A percentile compares a stretch with the other conserved stretches of the same genome.
Evolutionary conservation across 2,329 filamentous ascomycete species (phyloP).

Genomic region (Cladosporium oxysporum): DNA sequence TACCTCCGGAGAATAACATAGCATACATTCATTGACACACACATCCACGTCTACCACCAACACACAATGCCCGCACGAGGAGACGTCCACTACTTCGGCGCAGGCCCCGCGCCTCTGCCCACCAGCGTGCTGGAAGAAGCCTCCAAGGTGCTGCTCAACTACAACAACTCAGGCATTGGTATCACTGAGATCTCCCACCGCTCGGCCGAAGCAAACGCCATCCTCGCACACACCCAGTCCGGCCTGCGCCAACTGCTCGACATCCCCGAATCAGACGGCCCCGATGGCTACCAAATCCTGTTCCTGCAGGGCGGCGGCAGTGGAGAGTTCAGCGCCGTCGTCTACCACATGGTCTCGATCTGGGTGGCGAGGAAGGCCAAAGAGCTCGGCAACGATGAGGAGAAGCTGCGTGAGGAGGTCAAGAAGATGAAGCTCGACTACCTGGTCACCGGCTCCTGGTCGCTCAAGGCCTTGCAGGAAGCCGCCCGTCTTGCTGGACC

Average conservation of each 20-base stretch:
- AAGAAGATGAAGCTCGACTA: constrained; percentile 82
- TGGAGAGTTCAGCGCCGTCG: constrained; percentile 79
- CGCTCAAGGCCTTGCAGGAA: constrained; percentile 84
- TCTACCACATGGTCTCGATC: constrained; percentile 79
- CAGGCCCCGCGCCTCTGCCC: constrained; percentile 84
- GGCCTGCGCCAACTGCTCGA: constrained; percentile 73
- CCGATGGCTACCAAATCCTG: constrained; percentile 81
- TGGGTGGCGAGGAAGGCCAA: constrained; percentile 74
- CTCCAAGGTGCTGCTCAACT: constrained; percentile 77
- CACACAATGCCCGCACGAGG: constrained; percentile 66
- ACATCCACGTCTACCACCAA: neutral
- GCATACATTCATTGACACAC: neutral
- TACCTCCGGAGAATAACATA: neutral
- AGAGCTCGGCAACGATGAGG: constrained; percentile 57
- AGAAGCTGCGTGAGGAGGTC: constrained; percentile 64
- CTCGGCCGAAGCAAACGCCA: constrained; percentile 72
- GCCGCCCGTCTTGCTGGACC: constrained; percentile 74
- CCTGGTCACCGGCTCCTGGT: constrained; percentile 88
- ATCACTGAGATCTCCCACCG: constrained; percentile 91
- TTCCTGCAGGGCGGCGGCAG: constrained; percentile 87
- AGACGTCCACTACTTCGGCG: constrained; percentile 84
- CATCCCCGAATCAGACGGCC: constrained; percentile 76
- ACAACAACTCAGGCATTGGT: constrained; percentile 76
- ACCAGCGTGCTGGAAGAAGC: constrained; percentile 78
- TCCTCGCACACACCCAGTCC: constrained; percentile 76